These are phyloP conservation scores for Cladobotryum mycophilum DNA, from an alignment of 2,329 filamentous ascomycete species.

Conservation along the genomic window DNA sequence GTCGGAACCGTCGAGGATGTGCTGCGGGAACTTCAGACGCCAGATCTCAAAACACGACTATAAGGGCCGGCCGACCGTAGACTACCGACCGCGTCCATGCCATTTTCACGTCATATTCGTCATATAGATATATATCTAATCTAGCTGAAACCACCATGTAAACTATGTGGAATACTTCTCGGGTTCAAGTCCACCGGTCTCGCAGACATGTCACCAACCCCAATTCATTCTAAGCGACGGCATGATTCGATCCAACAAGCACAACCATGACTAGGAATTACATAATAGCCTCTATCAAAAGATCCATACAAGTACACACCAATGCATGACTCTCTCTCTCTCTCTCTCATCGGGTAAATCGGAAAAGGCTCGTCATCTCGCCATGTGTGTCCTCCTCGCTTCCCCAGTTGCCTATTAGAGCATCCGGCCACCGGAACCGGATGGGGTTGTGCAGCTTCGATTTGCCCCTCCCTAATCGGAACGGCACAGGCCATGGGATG, in stretches of 20 bases:
- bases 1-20: slow-evolving; percentile 24
- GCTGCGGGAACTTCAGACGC: slow-evolving; percentile 8
- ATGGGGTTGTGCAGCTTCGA: not conserved
- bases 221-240: no score
- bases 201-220: no score
- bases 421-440: slow-evolving; percentile 3
- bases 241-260: not conserved
- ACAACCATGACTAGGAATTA: not conserved
- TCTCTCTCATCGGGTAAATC: not conserved
- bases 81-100: no score
- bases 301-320: not conserved
- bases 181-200: no score
- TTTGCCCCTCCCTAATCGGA: not conserved
- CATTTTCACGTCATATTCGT: no score
- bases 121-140: no score
- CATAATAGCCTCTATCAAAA: not conserved
- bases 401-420: not conserved
- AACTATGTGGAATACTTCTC: no score
- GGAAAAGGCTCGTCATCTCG: slow-evolving; percentile 3
- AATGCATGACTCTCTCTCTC: no score
- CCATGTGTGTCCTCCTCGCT: not conserved
- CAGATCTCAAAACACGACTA: no score
- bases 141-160: no score
- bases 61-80: no score
- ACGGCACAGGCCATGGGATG: no score